Percentiles rank a stretch among this genome's conserved stretches.
Evolutionary conservation across 352 stramenopile species (phyloP).

Genomic region (Phytophthora kernoviae): DNA sequence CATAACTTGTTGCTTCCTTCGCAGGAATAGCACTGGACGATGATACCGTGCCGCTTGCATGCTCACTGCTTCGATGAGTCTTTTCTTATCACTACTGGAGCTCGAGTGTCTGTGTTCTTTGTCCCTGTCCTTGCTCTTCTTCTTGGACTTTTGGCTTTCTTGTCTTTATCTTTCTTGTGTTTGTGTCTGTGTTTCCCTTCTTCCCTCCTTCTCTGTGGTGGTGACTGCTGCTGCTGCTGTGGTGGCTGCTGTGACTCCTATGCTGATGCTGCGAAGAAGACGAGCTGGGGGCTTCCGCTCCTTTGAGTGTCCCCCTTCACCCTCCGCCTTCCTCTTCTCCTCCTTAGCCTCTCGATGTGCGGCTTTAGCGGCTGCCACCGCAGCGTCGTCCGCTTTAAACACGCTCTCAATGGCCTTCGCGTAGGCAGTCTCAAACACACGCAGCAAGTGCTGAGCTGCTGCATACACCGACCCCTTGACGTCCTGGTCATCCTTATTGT

Average conservation of each 20-base stretch:
- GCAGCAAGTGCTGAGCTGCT: conserved; percentile 76
- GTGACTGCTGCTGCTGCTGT: conserved; percentile 4
- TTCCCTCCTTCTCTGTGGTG: conserved; percentile 38
- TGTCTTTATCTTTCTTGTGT: conserved; percentile 65
- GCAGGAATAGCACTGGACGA: conserved; percentile 2
- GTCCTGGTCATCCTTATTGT: conserved; percentile 80
- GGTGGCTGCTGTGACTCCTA: conserved; percentile 17
- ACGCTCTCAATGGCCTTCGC: conserved; percentile 72
- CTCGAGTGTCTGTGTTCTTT: conserved; percentile 41
- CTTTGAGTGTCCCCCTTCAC: conserved; percentile 27
- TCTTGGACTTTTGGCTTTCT: conserved; percentile 81
- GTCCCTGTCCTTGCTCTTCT: conserved; percentile 69
- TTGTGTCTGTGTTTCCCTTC: conserved; percentile 57
- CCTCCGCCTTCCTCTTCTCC: conserved; percentile 28
- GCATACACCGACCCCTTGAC: conserved; percentile 82
- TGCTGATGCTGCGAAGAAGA: conserved; percentile 17
- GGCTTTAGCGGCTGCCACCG: conserved; percentile 7
- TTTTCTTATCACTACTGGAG: conserved; percentile 55
- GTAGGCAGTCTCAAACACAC: conserved; percentile 85
- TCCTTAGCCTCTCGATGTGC: conserved; percentile 17
- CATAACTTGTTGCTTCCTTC: conserved; percentile 5
- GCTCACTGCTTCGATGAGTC: conserved; percentile 36
- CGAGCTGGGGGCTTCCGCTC: conserved; percentile 3
- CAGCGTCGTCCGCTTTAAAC: conserved; percentile 44
- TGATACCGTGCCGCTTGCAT: conserved; percentile 3